Percentiles rank a stretch among this genome's conserved stretches.
Conservation (phyloP, 176 grass and related monocot species). For the Lolium perenne region DNA sequence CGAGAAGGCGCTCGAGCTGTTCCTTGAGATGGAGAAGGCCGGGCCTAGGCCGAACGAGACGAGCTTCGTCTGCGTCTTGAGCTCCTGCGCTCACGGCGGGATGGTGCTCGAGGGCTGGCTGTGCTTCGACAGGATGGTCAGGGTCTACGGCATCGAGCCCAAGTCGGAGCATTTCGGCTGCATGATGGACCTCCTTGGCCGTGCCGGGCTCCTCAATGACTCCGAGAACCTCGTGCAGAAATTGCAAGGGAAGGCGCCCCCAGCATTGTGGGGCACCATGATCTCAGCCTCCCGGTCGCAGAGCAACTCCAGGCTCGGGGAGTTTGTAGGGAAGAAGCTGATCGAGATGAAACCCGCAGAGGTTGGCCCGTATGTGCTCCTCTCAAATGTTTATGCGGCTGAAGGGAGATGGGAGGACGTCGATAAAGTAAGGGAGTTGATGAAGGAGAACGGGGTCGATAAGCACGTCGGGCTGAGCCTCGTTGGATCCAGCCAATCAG, state of each 20-base stretch:
- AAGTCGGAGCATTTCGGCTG: constrained; percentile 68
- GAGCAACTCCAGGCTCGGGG: constrained; percentile 54
- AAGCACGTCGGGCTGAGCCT: constrained; percentile 50
- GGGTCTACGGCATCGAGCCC: constrained; percentile 48
- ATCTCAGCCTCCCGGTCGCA: constrained; percentile 53
- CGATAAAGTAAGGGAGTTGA: constrained; percentile 61
- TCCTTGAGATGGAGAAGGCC: constrained; percentile 66
- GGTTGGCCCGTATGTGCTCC: constrained; percentile 52
- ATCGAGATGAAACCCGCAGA: constrained; percentile 63
- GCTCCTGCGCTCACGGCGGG: constrained; percentile 65
- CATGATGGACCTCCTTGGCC: constrained; percentile 74
- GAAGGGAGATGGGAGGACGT: constrained; percentile 71
- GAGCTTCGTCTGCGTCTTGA: constrained; percentile 66
- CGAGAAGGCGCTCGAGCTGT: constrained; percentile 63
- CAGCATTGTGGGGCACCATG: constrained; percentile 50
- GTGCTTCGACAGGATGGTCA: constrained; percentile 74
- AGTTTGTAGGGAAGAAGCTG: constrained; percentile 65
- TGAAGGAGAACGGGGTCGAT: constrained; percentile 44
- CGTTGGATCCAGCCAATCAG: neutral
- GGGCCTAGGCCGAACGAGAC: constrained; percentile 54
- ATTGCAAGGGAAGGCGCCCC: constrained; percentile 32
- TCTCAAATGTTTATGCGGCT: constrained; percentile 62
- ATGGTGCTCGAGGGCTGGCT: constrained; percentile 76
- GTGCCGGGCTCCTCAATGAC: constrained; percentile 54
- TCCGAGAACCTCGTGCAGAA: constrained; percentile 42